Evolutionary conservation across 352 stramenopile genomes (phyloP), one percentile per base, ranked within the genome.

Genomic region (Phytopythium chamaehyphon): DNA sequence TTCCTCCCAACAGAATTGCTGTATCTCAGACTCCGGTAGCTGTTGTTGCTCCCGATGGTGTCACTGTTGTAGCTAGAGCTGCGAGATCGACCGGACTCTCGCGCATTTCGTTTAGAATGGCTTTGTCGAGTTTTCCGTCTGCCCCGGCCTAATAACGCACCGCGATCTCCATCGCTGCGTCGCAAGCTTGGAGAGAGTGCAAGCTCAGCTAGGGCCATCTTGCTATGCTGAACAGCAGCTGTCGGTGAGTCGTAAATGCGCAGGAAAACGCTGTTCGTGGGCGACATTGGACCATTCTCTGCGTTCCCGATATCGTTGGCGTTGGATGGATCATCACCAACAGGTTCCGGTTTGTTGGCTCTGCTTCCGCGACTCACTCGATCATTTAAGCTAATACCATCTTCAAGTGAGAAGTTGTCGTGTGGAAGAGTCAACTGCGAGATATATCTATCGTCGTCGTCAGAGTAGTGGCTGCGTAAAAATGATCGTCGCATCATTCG

Each of bases 401-500:
- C 45, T 12, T 51, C 45, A 26, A 40, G 24, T 21, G 38, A 40
- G 31, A 19, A 21, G 11, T 40, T 47, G 2, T 35, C 19, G 23
- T 61, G 54, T 19, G 19, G 10, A 21, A 44, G 35, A 8, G n/a
- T 36, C 14, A 35, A 36, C 12, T 22, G 21, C n/a, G 47, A 16
- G 5, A 53, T 42, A 19, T 44, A 42, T 7, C 35, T 28, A 6
- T 70, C 64, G 11, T 61, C 64, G 21, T 52, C 61, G 28, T 79
- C 76, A 1, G 58, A 72, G 68, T 92, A 73, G 36, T 88, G 66
- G 51, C 76, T 90, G 50, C 59, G 76, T 10, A 90, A 49, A 51
- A 85, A 88, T 9, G 79, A 90, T 24, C 79, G 75, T 7, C 81
- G 69, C 54, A 92, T 79, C 26, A 88, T 68, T 43, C 81, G 75